A percentile compares a stretch with the other conserved stretches of the same genome.
Evolutionary conservation across 306 rosid genomes (phyloP).

Genomic region (Castanospermum australe): DNA sequence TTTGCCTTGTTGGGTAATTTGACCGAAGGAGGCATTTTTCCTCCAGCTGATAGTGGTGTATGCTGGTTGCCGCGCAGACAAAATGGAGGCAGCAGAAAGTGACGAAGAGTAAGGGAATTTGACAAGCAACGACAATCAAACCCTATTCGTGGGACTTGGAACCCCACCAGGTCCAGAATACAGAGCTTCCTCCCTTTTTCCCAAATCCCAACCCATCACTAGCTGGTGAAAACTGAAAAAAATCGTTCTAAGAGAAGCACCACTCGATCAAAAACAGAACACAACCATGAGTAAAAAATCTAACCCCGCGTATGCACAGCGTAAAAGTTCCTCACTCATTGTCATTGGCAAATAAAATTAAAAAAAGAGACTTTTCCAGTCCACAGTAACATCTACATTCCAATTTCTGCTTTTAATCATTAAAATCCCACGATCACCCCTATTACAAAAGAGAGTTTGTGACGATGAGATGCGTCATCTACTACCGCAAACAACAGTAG

Average conservation of each 20-base stretch:
- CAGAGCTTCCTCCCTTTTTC: background rate
- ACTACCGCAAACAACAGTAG: conserved; percentile 18
- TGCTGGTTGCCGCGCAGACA: background rate
- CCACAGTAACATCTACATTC: conserved; percentile 15
- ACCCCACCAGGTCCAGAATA: background rate
- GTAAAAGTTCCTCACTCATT: conserved; percentile 10
- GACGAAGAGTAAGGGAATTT: background rate
- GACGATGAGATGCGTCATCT: conserved; percentile 12
- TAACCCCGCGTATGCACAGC: background rate
- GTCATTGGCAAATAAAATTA: background rate
- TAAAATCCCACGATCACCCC: background rate
- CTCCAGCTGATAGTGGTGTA: too few species aligned
- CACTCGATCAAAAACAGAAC: conserved; percentile 15
- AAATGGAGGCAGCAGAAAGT: background rate
- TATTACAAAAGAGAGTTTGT: background rate
- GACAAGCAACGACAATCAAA: background rate
- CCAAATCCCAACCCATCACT: background rate
- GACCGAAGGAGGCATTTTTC: background rate
- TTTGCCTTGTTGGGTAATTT: background rate
- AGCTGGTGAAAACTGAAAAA: background rate
- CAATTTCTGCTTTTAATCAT: background rate
- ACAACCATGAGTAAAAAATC: background rate
- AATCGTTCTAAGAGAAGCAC: background rate
- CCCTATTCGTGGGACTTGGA: background rate
- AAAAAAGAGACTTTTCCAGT: conserved; percentile 10